phyloP scores from a whole-genome alignment of 208 protist species.

The Acanthamoeba royreba region DNA sequence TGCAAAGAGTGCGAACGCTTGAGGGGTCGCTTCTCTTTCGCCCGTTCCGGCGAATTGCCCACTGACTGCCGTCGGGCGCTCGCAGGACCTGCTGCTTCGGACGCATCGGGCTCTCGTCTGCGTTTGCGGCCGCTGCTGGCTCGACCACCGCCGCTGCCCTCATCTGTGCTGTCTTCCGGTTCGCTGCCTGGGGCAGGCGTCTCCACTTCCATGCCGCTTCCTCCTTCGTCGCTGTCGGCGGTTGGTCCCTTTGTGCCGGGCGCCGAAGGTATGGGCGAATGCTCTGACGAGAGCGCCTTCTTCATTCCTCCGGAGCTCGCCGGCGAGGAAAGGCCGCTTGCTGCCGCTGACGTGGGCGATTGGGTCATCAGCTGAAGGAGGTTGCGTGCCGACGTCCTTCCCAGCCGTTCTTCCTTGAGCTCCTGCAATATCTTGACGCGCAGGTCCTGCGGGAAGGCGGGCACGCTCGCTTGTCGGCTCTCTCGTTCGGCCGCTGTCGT shows the following conservation, averaged over 20 bases:
- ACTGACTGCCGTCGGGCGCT: no score
- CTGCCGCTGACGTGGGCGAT: not conserved
- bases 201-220: not conserved
- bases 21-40: no score
- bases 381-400: slow-evolving; percentile 40
- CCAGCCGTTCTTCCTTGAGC: slow-evolving; percentile 33
- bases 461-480: not conserved
- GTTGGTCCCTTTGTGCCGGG: not conserved
- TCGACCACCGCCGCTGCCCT: not conserved
- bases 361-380: slow-evolving; percentile 45
- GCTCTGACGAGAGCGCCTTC: no score
- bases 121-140: not conserved
- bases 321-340: not conserved
- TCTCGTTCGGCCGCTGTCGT: not conserved
- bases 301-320: no score
- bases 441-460: slow-evolving; percentile 42
- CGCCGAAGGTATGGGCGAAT: no score
- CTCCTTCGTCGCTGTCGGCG: no score
- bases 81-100: no score
- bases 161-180: not conserved
- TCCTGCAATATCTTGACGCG: slow-evolving; percentile 39
- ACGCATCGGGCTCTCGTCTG: not conserved
- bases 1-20: no score
- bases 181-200: not conserved
- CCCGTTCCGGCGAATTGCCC: no score